These are phyloP conservation scores for Lepidopterella palustris DNA, from an alignment of 495 filamentous ascomycete genomes.

Conservation along the genomic window DNA sequence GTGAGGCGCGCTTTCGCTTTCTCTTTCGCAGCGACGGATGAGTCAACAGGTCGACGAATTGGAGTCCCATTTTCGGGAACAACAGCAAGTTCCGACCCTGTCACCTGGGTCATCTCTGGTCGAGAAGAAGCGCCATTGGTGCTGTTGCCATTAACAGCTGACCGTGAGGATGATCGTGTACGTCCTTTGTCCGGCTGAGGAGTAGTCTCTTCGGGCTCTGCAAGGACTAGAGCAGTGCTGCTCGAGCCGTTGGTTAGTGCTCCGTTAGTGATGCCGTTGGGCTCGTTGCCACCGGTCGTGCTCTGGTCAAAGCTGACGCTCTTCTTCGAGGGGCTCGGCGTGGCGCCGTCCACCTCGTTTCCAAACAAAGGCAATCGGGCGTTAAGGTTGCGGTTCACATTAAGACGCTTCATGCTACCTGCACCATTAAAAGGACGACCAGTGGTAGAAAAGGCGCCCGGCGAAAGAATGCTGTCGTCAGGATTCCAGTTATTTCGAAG, in stretches of 20 bases:
- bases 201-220: conserved; percentile 42
- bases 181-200: conserved; percentile 57
- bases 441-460: conserved; percentile 74
- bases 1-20: conserved; percentile 15
- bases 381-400: conserved; percentile 78
- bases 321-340: conserved; percentile 55
- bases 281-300: conserved; percentile 39
- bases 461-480: conserved; percentile 75
- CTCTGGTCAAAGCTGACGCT: conserved; percentile 82
- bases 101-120: conserved; percentile 67
- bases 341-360: conserved; percentile 37
- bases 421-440: conserved; percentile 50
- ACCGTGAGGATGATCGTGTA: conserved; percentile 32
- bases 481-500: conserved; percentile 56
- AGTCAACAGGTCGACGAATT: conserved; percentile 1
- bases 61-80: conserved; percentile 63
- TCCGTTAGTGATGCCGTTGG: conserved; percentile 20
- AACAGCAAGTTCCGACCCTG: conserved; percentile 68
- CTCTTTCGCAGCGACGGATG: conserved; percentile 17
- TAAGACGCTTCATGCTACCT: conserved; percentile 75
- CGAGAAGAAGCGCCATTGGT: conserved; percentile 39
- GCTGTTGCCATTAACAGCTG: conserved; percentile 47
- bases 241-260: conserved; percentile 10
- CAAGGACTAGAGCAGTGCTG: conserved; percentile 41
- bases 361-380: conserved; percentile 48